These are phyloP conservation scores for Lasiodiplodia hormozganensis DNA, from an alignment of 2,329 filamentous ascomycete genomes.

Conservation along the genomic window DNA sequence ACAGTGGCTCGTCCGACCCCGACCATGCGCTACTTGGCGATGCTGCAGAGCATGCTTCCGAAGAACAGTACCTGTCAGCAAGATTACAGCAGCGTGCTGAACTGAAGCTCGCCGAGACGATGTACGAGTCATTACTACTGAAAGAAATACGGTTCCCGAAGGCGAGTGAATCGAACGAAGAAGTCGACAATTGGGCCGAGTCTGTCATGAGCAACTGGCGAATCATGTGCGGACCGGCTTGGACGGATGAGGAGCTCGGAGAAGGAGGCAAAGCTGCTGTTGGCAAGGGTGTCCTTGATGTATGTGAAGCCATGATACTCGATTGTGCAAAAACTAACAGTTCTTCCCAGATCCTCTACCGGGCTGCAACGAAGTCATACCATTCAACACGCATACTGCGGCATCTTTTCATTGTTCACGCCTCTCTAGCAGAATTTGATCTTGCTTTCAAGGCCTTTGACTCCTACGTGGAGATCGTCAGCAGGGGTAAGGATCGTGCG, in stretches of 20 bases:
- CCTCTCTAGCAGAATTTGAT: slow-evolving; percentile 88
- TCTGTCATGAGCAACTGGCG: slow-evolving; percentile 86
- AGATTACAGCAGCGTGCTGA: slow-evolving; percentile 69
- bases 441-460: slow-evolving; percentile 89
- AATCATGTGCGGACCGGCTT: slow-evolving; percentile 77
- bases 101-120: slow-evolving; percentile 76
- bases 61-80: slow-evolving; percentile 37
- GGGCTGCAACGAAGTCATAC: slow-evolving; percentile 89
- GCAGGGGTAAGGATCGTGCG: slow-evolving; percentile 81
- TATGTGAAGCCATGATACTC: slow-evolving; percentile 39
- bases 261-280: slow-evolving; percentile 78
- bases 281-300: slow-evolving; percentile 77
- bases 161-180: slow-evolving; percentile 77
- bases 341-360: slow-evolving; percentile 75
- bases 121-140: slow-evolving; percentile 81
- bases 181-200: slow-evolving; percentile 83
- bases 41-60: slow-evolving; percentile 36
- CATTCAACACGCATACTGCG: slow-evolving; percentile 90
- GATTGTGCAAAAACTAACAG: slow-evolving; percentile 23
- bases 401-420: slow-evolving; percentile 85
- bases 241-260: slow-evolving; percentile 82
- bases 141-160: slow-evolving; percentile 83
- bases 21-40: slow-evolving; percentile 29
- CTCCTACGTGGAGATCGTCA: slow-evolving; percentile 88
- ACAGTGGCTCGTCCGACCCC: slow-evolving; percentile 52